Base-by-base conservation (phyloP, 306 rosid genomes). In the Cucumis melo region DNA sequence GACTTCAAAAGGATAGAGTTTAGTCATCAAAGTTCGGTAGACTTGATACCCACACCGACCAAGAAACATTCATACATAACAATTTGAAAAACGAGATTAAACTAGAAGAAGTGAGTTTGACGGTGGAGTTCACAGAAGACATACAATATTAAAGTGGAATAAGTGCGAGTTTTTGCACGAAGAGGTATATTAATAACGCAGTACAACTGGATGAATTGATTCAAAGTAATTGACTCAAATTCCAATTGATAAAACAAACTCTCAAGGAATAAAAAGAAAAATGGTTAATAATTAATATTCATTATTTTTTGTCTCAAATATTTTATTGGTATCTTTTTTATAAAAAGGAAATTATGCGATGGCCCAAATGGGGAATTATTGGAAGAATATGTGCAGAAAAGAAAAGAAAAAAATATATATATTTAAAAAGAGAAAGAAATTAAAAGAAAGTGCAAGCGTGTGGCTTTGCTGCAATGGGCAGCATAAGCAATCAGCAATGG, bases 161-260 rank as follows among this genome's bases (percentile, higher is more conserved):
- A 3, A 6, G 5, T 46, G 16, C 53, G 0, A 46, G 16, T 3
- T 46, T 46, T 13, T 9, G 16, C 1, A 3, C 6, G 1, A 46
- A 46, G 0, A 8, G 14, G 10, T 48, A 71, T 71, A 71, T 46
- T 44, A 15, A 71, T 27, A 78, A 73, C 38, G 46, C 78, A 66
- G n/a, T 72, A 64, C 61, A 80, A 77, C 82, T 39, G 75, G 67
- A 70, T 83, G 86, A 62, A 82, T 78, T 59, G 74, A 86, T 90
- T 85, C 87, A 77, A 76, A 80, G 88, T 16, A 51, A 51, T 85
- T 88, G 89, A 90, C 95, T 81, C 48, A 34, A 21, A 20, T 44
- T 53, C 74, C 62, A 67, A 66, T 53, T 70, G 39, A 21, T 72
- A 32, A 77, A 61, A 74, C 76, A 38, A 38, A 46, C 48, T 88